These are phyloP conservation scores for Pyricularia pennisetigena DNA, from an alignment of 2,329 filamentous ascomycete genomes.

Conservation along the genomic window DNA sequence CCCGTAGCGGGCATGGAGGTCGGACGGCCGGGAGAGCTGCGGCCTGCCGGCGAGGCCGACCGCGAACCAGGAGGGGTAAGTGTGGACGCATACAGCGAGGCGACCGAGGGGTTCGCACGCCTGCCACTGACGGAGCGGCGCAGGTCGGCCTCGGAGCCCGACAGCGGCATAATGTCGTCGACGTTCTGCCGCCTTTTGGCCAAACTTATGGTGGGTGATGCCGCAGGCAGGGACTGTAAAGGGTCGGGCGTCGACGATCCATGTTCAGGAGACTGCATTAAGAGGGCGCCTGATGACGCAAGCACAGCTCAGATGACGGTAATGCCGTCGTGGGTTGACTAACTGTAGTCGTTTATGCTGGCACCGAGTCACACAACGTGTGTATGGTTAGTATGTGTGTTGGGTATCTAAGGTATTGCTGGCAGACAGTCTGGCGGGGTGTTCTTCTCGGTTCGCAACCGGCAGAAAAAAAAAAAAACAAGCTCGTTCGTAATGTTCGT, in stretches of 20 bases:
- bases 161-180: conserved; percentile 28
- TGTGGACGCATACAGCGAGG: conserved; percentile 55
- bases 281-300: background rate
- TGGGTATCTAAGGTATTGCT: background rate
- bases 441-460: background rate
- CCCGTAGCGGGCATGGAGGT: conserved; percentile 37
- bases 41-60: conserved; percentile 55
- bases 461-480: background rate
- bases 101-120: conserved; percentile 44
- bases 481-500: background rate
- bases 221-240: conserved; percentile 59
- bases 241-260: conserved; percentile 54
- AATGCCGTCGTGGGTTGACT: background rate
- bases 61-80: conserved; percentile 59
- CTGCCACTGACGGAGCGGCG: conserved; percentile 38
- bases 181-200: conserved; percentile 53
- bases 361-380: background rate
- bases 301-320: background rate
- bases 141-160: conserved; percentile 39
- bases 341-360: background rate
- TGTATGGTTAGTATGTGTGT: background rate
- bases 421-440: background rate
- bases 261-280: conserved; percentile 59
- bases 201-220: conserved; percentile 47
- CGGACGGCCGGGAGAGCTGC: conserved; percentile 45